Conservation (phyloP, 306 rosid genomes). For the Oemleria cerasiformis region DNA sequence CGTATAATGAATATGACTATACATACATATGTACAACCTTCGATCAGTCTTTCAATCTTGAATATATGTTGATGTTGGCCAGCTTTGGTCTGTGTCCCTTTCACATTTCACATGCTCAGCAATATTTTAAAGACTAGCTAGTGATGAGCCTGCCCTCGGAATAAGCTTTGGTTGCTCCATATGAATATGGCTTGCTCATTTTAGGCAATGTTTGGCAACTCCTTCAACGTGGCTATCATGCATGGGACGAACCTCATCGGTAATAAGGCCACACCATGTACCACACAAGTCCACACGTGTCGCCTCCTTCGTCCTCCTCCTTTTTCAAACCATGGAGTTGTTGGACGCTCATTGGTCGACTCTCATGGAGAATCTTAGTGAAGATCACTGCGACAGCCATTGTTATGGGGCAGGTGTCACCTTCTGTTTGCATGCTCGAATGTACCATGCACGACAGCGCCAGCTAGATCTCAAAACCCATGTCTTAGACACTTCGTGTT, state of each 20-base stretch:
- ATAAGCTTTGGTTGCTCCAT: not conserved
- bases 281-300: conserved; percentile 24
- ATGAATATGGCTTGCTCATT: conserved; percentile 5
- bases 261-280: not conserved
- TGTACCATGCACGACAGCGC: not conserved
- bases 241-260: conserved; percentile 8
- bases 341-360: not conserved
- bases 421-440: not conserved
- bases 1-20: not conserved
- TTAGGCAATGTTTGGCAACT: conserved; percentile 7
- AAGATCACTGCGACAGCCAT: conserved; percentile 24
- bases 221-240: conserved; percentile 35
- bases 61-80: too few species aligned
- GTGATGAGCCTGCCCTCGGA: too few species aligned
- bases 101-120: conserved; percentile 5
- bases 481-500: not conserved
- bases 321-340: conserved; percentile 17
- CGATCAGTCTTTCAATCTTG: too few species aligned
- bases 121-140: not conserved
- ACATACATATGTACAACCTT: not conserved
- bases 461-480: not conserved
- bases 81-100: conserved; percentile 1
- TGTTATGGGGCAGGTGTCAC: conserved; percentile 36
- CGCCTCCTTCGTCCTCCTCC: not conserved
- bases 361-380: conserved; percentile 16